Base-by-base conservation (phyloP, 2,329 filamentous ascomycete species). In the Zarea fungicola region DNA sequence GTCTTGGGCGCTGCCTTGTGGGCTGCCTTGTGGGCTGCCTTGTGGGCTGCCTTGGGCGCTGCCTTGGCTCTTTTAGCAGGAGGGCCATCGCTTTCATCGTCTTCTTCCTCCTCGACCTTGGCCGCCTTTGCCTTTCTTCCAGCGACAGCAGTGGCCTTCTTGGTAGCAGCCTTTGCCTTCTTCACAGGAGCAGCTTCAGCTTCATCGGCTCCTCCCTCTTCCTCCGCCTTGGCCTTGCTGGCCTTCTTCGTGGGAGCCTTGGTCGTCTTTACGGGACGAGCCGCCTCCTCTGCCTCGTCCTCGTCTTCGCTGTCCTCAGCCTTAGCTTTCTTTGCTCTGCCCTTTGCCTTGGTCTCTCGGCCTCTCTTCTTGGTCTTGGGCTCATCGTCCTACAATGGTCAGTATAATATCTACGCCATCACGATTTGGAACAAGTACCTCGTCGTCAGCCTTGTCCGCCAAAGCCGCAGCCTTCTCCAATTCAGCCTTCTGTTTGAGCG, bases 261-360 rank as follows among this genome's bases (percentile, higher is more conserved):
- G 52, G 69, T 67, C 11, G 63, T 62, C 51, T 69, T 57, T 22
- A 35, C 44, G 6, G 44, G 35, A 3, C n/a, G 34, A 19, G 18
- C 28, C 14, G 28, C 28, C 28, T 29, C 28, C 28, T 29, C 28
- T n/a, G 42, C 6, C 13, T 65, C 62, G 16, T 65, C 58, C 5
- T 60, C 61, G 7, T 66, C 65, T 10, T 65, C 63, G n/a, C n/a
- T n/a, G 4, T 61, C 60, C 6, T 53, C 60, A 54, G 66, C 67
- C 58, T 66, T 18, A 10, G n/a, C 35, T 10, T 40, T 34, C 23
- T 19, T 8, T 8, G 28, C 28, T 14, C 14, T 48, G 16, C 35
- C 44, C 44, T 48, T 48, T 32, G 26, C 16, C 28, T 40, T 48
- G 28, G 26, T 16, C 10, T 40, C 21, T 67, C 63, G 61, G 18